Conservation (phyloP, 352 stramenopile genomes). For the Phytophthora vignae region DNA sequence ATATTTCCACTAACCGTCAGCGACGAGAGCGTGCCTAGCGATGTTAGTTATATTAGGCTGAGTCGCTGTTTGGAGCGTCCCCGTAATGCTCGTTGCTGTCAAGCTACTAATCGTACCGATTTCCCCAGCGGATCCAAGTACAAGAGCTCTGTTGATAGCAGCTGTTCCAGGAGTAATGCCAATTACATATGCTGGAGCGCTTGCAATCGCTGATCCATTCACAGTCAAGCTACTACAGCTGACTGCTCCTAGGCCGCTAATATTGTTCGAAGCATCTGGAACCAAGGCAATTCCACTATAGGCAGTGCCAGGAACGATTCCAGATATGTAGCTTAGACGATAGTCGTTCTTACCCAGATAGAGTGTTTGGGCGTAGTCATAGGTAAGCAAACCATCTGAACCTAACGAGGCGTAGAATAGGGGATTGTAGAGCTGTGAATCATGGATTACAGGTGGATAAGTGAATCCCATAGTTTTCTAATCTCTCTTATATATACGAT, state of each 20-base stretch:
- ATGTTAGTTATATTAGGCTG: not conserved
- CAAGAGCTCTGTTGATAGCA: no score
- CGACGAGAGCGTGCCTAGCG: not conserved
- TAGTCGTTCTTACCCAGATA: not conserved
- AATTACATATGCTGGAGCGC: no score
- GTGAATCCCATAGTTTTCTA: conserved; percentile 6
- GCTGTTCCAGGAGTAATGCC: no score
- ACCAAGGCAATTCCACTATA: no score
- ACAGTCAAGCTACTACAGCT: no score
- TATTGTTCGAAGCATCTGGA: no score
- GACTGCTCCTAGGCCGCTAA: no score
- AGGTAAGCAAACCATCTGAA: conserved; percentile 10
- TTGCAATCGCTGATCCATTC: no score
- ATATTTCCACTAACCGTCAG: not conserved
- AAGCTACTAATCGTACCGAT: not conserved
- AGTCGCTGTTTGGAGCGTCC: not conserved
- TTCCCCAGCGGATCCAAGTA: no score
- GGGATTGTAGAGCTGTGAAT: conserved; percentile 19
- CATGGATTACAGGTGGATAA: conserved; percentile 13
- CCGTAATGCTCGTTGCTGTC: not conserved
- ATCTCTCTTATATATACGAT: conserved; percentile 8
- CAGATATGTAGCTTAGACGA: not conserved
- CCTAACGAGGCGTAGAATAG: conserved; percentile 18
- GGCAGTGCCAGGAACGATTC: no score
- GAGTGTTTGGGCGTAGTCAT: conserved; percentile 6